These are phyloP conservation scores for Gentiana dahurica DNA, from an alignment of 257 asterid genomes.

Conservation along the genomic window DNA sequence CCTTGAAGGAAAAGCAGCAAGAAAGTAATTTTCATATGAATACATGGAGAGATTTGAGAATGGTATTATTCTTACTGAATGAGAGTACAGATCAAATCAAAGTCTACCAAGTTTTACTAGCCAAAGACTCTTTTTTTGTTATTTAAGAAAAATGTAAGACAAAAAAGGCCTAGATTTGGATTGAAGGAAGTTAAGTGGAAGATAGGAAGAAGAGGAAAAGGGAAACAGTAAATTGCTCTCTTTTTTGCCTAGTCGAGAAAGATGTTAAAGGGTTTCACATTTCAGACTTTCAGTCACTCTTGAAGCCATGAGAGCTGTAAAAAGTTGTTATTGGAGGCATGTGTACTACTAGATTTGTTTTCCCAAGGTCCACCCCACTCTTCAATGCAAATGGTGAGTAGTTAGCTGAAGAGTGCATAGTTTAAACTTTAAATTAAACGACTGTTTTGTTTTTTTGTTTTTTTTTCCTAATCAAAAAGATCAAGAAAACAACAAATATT, in stretches of 20 bases:
- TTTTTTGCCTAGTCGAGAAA: conserved; percentile 16
- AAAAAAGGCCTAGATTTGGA: conserved; percentile 17
- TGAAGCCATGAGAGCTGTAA: conserved; percentile 5
- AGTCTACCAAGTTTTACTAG: conserved; percentile 4
- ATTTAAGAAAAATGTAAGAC: conserved; percentile 3
- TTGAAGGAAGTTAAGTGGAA: conserved; percentile 2
- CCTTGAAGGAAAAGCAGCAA: background rate
- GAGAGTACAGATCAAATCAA: background rate
- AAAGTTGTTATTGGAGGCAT: conserved; percentile 5
- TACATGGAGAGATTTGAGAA: conserved; percentile 7
- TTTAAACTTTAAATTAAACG: background rate
- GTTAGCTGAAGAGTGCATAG: background rate
- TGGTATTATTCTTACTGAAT: conserved; percentile 5
- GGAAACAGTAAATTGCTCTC: background rate
- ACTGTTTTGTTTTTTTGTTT: background rate
- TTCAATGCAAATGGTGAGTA: conserved; percentile 3
- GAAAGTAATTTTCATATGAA: conserved; percentile 2
- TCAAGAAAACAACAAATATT: background rate
- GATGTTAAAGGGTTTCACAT: conserved; percentile 12
- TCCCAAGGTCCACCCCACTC: conserved; percentile 9
- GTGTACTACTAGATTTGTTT: conserved; percentile 6
- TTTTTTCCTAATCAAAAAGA: background rate
- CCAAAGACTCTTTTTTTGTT: conserved; percentile 6
- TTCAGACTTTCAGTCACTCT: conserved; percentile 5
- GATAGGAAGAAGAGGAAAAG: background rate